phyloP scores from a whole-genome alignment of 2,329 filamentous ascomycete species.

The Leptographium lundbergii region DNA sequence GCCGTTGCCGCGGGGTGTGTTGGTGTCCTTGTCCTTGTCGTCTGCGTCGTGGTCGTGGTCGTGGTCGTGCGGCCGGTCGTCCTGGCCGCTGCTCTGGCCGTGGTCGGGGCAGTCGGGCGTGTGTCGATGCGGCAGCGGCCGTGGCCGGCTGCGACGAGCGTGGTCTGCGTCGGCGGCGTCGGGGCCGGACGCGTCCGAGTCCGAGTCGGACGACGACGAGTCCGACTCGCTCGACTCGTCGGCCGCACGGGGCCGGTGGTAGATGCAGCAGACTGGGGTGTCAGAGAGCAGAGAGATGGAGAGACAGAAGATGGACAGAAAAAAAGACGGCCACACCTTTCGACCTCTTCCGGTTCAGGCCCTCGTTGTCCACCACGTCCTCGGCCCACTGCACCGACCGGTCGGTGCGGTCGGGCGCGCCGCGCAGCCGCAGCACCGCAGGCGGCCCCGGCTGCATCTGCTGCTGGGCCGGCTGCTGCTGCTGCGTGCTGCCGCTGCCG shows the following conservation, averaged over 20 bases:
- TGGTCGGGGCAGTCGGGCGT: conserved; percentile 21
- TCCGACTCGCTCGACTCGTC: conserved; percentile 63
- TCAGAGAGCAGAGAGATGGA: too few species aligned
- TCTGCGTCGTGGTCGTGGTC: conserved; percentile 22
- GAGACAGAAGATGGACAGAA: background rate
- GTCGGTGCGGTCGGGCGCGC: conserved; percentile 29
- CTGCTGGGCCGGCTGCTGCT: background rate
- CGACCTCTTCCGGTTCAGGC: conserved; percentile 81
- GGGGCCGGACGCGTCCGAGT: conserved; percentile 31
- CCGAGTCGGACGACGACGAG: conserved; percentile 41
- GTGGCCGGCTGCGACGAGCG: conserved; percentile 17
- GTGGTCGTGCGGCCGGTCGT: conserved; percentile 18
- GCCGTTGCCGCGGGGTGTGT: conserved; percentile 10
- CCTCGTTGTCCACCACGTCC: conserved; percentile 90
- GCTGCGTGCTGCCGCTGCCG: background rate
- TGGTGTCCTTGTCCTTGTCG: too few species aligned
- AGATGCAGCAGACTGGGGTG: conserved; percentile 87
- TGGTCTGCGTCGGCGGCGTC: conserved; percentile 16
- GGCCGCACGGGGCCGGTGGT: conserved; percentile 70
- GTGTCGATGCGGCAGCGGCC: conserved; percentile 18
- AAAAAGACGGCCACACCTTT: conserved; percentile 51
- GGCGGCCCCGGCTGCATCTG: conserved; percentile 5
- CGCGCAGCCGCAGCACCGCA: conserved; percentile 38
- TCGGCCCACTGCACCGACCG: conserved; percentile 83
- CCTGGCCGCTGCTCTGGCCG: conserved; percentile 15